Base-by-base conservation (phyloP, 495 filamentous ascomycete genomes). In the Hyphodiscus hymeniophilus region DNA sequence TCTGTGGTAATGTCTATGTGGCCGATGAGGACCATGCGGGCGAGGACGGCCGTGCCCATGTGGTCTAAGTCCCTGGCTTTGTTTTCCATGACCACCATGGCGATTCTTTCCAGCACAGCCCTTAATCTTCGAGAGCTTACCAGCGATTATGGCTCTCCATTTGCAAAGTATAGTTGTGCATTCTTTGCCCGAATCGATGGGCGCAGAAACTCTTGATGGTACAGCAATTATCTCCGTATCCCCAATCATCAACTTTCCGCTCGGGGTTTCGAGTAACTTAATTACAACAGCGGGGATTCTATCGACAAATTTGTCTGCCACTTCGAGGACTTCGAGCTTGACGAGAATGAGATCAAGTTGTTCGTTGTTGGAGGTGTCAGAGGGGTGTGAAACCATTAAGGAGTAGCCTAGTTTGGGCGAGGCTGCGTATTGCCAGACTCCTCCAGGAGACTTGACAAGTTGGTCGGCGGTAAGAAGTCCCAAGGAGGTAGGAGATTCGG, bases 261-360 rank as follows among this genome's bases (percentile, higher is more conserved):
- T 53, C 11, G 55, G 45, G 1, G 67, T 65, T 59, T 71, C 67
- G 38, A 77, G 39, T 3, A 78, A 42, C 31, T 65, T 65, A 18
- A 75, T 39, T 16, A 69, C 63, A 22, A 76, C 56, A 31, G 45
- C 61, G 15, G 74, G 70, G 36, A 78, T 64, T n/a, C 60, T 60
- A n/a, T 64, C 49, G 31, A 76, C 45, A 30, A 72, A 70, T 17
- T 51, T 45, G 33, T 58, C 49, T 32, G 68, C 74, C n/a, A 78
- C 65, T 48, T 73, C 67, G 34, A 76, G 55, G 42, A 79, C 68
- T 50, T 71, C 65, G 11, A 77, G 46, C 38, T 74, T 64, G 24
- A 77, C 38, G 20, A 57, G 49, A 47, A 76, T 54, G 10, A 72
- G 54, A 38, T 72, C 63, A 18, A 72, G 38, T 7, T 59, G 38